Percentiles rank a stretch among this genome's conserved stretches.
Conservation (phyloP, 352 stramenopile species). For the Phytophthora fragariaefolia region DNA sequence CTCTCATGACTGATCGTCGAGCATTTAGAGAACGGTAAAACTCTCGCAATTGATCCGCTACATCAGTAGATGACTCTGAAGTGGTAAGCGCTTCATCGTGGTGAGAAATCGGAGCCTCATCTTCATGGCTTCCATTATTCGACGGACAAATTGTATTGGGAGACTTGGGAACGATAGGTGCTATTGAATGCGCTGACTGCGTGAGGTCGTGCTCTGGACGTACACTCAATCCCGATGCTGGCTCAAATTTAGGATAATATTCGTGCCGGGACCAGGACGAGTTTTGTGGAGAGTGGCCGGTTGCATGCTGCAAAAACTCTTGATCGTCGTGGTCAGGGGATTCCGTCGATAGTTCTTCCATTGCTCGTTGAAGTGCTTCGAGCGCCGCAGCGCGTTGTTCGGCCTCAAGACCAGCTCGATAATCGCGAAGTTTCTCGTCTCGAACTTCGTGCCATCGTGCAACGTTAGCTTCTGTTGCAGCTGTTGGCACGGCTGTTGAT, state of each 20-base stretch:
- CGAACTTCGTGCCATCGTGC: slow-evolving; percentile 38
- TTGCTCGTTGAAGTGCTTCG: slow-evolving; percentile 29
- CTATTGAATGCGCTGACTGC: not conserved
- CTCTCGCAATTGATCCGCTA: slow-evolving; percentile 31
- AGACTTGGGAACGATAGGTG: not conserved
- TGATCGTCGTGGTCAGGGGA: slow-evolving; percentile 9
- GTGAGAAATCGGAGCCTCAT: not conserved
- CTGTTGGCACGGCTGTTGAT: slow-evolving; percentile 27
- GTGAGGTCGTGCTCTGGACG: not conserved
- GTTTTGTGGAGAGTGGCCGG: slow-evolving; percentile 2
- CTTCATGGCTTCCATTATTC: not conserved
- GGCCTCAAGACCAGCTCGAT: slow-evolving; percentile 31
- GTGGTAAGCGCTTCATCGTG: not conserved
- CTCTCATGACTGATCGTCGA: slow-evolving; percentile 27
- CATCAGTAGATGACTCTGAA: slow-evolving; percentile 1
- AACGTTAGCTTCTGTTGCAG: slow-evolving; percentile 36
- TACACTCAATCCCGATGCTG: not conserved
- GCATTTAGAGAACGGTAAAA: slow-evolving; percentile 29
- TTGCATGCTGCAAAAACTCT: not conserved
- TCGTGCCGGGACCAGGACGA: slow-evolving; percentile 23
- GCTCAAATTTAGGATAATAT: slow-evolving; percentile 13
- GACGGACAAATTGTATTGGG: not conserved
- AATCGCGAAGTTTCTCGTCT: slow-evolving; percentile 37
- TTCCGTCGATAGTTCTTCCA: slow-evolving; percentile 28
- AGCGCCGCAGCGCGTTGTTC: slow-evolving; percentile 29